Conservation (phyloP, 2,329 filamentous ascomycete genomes). For the Tolypocladium inflatum region DNA sequence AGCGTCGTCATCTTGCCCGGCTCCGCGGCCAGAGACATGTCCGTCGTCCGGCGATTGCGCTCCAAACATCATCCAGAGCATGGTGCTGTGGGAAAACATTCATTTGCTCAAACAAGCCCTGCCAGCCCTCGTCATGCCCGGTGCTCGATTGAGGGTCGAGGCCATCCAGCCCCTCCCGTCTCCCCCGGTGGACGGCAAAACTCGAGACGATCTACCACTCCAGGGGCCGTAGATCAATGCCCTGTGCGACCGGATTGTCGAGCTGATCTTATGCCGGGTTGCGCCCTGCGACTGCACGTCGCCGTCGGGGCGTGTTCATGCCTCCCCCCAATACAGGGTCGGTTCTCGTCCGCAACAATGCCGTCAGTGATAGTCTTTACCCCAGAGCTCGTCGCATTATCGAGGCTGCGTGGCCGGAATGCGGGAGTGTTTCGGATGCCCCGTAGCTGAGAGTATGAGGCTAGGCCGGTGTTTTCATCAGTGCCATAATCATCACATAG, state of each 20-base stretch:
- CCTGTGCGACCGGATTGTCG: conserved; percentile 36
- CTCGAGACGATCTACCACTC: conserved; percentile 18
- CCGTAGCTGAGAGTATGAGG: background rate
- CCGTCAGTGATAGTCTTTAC: background rate
- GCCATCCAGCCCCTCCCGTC: background rate
- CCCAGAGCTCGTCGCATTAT: background rate
- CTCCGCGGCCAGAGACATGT: background rate
- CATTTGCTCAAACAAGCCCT: background rate
- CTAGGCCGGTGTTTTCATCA: background rate
- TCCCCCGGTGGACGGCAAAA: background rate
- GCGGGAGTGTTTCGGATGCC: conserved; percentile 2
- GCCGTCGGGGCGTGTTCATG: background rate
- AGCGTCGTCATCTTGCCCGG: background rate
- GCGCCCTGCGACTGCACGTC: conserved; percentile 2
- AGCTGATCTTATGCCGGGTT: conserved; percentile 27
- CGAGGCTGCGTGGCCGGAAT: background rate
- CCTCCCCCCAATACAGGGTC: background rate
- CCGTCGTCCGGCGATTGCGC: background rate
- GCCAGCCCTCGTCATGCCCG: background rate
- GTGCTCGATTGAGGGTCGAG: background rate
- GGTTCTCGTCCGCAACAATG: background rate
- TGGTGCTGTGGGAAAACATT: background rate
- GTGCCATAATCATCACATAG: too few species aligned
- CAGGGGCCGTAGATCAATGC: conserved; percentile 15
- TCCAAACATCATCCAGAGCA: background rate